A percentile compares a stretch with the other conserved stretches of the same genome.
phyloP scores from a whole-genome alignment of 495 filamentous ascomycete species.

The Xylaria castorea region DNA sequence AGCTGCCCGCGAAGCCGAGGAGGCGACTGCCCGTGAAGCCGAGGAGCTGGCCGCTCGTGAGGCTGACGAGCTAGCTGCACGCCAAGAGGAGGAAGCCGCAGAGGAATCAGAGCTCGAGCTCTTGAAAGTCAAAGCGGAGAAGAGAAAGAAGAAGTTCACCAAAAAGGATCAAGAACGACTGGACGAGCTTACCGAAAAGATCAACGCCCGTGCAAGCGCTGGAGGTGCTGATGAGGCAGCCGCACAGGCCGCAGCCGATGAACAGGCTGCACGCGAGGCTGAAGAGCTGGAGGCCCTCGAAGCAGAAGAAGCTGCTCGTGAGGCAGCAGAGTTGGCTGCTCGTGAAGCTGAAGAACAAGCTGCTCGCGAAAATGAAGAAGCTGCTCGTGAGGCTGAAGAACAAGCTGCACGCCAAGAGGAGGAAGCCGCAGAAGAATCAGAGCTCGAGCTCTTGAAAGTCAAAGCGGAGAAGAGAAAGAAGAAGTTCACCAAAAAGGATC shows the following conservation, averaged over 20 bases:
- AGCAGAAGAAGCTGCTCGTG: slow-evolving; percentile 35
- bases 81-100: slow-evolving; percentile 20
- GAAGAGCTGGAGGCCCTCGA: slow-evolving; percentile 40
- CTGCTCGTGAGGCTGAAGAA: slow-evolving; percentile 26
- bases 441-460: slow-evolving; percentile 27
- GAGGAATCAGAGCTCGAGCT: slow-evolving; percentile 34
- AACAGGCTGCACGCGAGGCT: slow-evolving; percentile 36
- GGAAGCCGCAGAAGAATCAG: slow-evolving; percentile 38
- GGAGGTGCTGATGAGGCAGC: slow-evolving; percentile 18
- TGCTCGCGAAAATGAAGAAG: slow-evolving; percentile 30
- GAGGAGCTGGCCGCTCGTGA: slow-evolving; percentile 27
- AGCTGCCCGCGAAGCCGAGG: slow-evolving; percentile 20
- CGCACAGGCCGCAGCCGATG: slow-evolving; percentile 22
- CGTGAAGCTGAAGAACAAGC: slow-evolving; percentile 21
- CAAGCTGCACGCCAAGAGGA: slow-evolving; percentile 38
- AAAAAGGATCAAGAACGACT: slow-evolving; percentile 45
- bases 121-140: slow-evolving; percentile 33
- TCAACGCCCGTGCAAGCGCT: slow-evolving; percentile 35
- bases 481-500: slow-evolving; percentile 24
- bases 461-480: slow-evolving; percentile 25
- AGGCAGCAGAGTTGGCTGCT: slow-evolving; percentile 35
- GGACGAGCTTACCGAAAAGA: slow-evolving; percentile 47
- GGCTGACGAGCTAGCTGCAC: slow-evolving; percentile 5
- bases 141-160: slow-evolving; percentile 42
- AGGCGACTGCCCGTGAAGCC: slow-evolving; percentile 34